Evolutionary conservation across 352 stramenopile genomes (phyloP), one percentile per base, ranked within the genome.

Genomic region (Pythium aristosporum): DNA sequence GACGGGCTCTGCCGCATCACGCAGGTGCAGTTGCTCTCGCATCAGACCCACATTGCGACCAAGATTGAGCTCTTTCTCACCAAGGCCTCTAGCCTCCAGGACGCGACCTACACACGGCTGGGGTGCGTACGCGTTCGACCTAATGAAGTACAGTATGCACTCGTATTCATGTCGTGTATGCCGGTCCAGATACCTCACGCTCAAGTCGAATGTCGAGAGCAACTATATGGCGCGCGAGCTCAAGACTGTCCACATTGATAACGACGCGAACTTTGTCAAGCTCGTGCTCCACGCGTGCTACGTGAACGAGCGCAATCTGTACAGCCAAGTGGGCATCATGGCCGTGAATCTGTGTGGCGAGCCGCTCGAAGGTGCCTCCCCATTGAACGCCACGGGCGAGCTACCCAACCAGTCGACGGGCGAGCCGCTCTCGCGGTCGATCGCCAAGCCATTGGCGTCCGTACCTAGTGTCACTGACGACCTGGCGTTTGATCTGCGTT

Each of bases 11-110:
- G 79, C 28, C 74, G 85, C 25, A 15, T 97, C 48, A 88, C 75
- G 15, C 88, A 96, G 73, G 77, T 96, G 48, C 91, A 98, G 57
- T 71, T 98, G 28, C 74, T 98, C 25, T 97, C 88, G 7, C 92
- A 98, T 57, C 84, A 98, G 76, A 93, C 74, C 20, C 90, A 97
- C 63, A 97, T 98, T 51, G 82, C 92, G 46, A 94, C 88, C 57
- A 97, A 95, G 61, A 92, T 98, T 52, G 94, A 98, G 64, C 73
- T 98, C 1, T 98, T 96, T 60, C 73, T 98, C 39, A 88, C 86
- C 18, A 73, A 65, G 34, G 68, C 83, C 16, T 47, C 62, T 8
- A 68, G 42, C 15, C 73, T 88, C 12, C 59, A 85, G 6, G 67
- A 77, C 48, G 85, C 84, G 8, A 47, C 67, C 34, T 98, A 94